Evolutionary conservation across 208 protist species (phyloP), one percentile per base, ranked within the genome.

Genomic region (Crithidia thermophila): DNA sequence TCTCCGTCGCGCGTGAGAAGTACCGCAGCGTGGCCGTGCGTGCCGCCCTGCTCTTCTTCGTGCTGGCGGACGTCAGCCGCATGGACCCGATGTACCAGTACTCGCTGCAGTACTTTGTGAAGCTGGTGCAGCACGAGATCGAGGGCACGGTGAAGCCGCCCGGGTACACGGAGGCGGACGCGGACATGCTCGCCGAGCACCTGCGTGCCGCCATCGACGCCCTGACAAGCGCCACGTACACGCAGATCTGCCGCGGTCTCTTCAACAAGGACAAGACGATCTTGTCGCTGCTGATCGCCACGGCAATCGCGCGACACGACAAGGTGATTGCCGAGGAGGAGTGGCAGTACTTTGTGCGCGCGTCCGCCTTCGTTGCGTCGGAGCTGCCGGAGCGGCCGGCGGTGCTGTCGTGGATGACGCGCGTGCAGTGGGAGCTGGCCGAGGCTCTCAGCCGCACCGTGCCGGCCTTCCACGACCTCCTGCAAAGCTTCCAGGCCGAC

Each of bases 31-130:
- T 98, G 34, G 98, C 98, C 8, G 63, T 82, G 45, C 90, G 94
- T n/a, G 90, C 91, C 0, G 78, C 95, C 4, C 84, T 97, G 59
- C 81, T 99, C n/a, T 99, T 97, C 82, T 99, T 98, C 76, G 88
- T 94, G 42, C 79, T 98, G 3, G 87, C 97, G 5, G 91, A 98
- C 65, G 82, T 99, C 42, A 77, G 88, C 20, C 80, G 88, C 23
- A 96, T 99, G 60, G 98, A 99, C 78, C 97, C 97, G 25, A 99
- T 99, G 97, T 99, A 99, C 77, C 96, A 99, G 86, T 99, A 98
- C 83, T 99, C 97, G 23, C 82, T 99, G 36, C 90, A 97, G 60
- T 99, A 98, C 81, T 99, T 99, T 72, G 91, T 93, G 20, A 95
- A 96, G 46, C 84, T 99, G 36, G 98, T 99, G 63, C 82, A 88